phyloP scores from a whole-genome alignment of 768 basidiomycete genomes.

The Mycena venus region DNA sequence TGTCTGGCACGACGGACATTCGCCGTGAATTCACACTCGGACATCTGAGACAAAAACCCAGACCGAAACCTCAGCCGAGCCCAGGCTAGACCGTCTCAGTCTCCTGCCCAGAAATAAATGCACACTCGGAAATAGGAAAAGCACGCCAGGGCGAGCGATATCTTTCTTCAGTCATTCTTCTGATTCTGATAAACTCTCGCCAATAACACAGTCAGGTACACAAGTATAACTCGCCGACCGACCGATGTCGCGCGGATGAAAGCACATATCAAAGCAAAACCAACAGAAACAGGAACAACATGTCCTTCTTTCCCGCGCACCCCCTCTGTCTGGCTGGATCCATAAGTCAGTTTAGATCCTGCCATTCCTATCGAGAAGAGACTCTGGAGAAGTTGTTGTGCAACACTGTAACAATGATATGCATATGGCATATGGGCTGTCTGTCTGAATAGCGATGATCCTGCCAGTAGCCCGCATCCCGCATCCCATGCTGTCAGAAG shows the following conservation, averaged over 20 bases:
- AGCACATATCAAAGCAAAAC: no score
- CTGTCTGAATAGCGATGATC: background rate
- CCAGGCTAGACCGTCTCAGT: no score
- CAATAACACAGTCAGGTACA: no score
- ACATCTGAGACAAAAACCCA: no score
- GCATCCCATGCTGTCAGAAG: background rate
- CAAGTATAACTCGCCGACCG: no score
- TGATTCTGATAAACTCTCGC: background rate
- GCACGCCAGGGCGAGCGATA: no score
- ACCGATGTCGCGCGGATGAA: no score
- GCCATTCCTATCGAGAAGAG: no score
- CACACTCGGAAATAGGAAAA: background rate
- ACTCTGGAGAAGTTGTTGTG: background rate
- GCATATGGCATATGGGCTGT: background rate
- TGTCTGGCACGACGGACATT: background rate
- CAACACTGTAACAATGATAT: background rate
- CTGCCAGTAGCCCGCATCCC: background rate
- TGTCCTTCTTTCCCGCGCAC: no score
- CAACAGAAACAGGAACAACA: background rate
- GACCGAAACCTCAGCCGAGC: no score
- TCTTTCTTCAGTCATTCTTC: no score
- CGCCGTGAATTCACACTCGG: no score
- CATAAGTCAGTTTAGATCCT: background rate
- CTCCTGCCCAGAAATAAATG: background rate
- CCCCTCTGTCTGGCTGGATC: background rate